Evolutionary conservation across 352 stramenopile species (phyloP), one percentile per base, ranked within the genome.

Genomic region (Phytophthora pistaciae): DNA sequence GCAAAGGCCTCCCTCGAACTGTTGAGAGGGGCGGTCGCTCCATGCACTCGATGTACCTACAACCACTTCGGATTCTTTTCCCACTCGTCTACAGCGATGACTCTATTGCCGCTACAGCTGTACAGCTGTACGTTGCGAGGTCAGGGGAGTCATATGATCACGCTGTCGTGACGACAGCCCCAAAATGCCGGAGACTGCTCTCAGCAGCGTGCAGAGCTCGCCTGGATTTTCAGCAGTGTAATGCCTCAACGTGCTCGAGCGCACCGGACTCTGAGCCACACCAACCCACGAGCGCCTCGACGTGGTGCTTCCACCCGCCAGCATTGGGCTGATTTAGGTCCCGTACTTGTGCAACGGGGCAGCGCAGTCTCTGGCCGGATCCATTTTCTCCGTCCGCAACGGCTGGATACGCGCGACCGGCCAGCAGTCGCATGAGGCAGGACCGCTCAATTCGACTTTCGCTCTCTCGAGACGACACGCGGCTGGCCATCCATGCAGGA

Each of bases 271-370:
- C 44, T 20, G 44, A 52, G 6, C 25, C 25, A 29, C 25, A 2
- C 25, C 25, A 29, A 29, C 25, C 25, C 25, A 29, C 25, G 25
- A 52, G 44, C 18, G 44, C 44, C 6, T 18, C 20, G 18, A 50
- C 44, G 44, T 50, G 44, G 44, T 50, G 44, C 13, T 18, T 9
- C 44, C 18, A 18, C 14, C 44, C 1, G 18, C 44, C 14, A 52
- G 44, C 44, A 52, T 52, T 52, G 44, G 44, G 13, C 36, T 71
- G 56, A 60, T 71, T 71, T 66, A 48, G 65, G 64, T 14, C 44
- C 48, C n/a, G 48, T 31, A 13, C 29, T 27, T 46, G 48, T 66
- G 62, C 31, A 63, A 61, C 62, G 11, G 10, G 10, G 13, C 36
- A 42, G 36, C 36, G 36, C 36, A 44, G 36, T 44, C 36, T 44